These are phyloP conservation scores for Antrodiella citrinella DNA, from an alignment of 768 basidiomycete species.

Conservation along the genomic window DNA sequence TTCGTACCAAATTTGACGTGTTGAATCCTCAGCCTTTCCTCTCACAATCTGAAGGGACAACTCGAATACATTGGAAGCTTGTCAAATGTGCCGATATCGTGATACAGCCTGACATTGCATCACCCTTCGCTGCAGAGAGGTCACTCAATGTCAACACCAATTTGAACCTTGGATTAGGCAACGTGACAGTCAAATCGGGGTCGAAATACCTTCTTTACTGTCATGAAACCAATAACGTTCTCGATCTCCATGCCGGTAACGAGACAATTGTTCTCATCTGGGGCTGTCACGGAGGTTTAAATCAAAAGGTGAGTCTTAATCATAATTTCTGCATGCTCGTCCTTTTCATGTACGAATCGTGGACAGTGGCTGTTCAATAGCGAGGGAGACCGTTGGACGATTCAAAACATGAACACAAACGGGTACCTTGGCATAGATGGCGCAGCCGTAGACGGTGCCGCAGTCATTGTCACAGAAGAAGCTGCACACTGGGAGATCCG, in stretches of 20 bases:
- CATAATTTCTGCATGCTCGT: background rate
- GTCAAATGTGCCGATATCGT: background rate
- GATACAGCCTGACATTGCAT: background rate
- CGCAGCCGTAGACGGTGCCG: background rate
- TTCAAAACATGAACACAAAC: background rate
- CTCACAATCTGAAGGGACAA: background rate
- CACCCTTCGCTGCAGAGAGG: no score
- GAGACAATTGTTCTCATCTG: background rate
- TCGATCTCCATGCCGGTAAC: background rate
- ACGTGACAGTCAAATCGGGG: background rate
- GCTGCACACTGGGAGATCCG: background rate
- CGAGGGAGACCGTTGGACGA: background rate
- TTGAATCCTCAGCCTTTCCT: background rate
- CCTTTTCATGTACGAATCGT: background rate
- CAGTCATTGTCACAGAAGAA: background rate
- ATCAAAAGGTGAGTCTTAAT: background rate
- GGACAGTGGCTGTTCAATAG: background rate
- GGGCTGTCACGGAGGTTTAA: background rate
- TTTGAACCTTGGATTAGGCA: no score
- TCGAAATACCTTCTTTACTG: background rate
- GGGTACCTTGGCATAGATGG: background rate
- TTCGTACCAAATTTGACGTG: no score
- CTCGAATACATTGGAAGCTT: background rate
- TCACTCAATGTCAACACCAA: no score
- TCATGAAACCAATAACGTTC: background rate